phyloP scores from a whole-genome alignment of 2,329 filamentous ascomycete species.

The Westerdykella sp. region DNA sequence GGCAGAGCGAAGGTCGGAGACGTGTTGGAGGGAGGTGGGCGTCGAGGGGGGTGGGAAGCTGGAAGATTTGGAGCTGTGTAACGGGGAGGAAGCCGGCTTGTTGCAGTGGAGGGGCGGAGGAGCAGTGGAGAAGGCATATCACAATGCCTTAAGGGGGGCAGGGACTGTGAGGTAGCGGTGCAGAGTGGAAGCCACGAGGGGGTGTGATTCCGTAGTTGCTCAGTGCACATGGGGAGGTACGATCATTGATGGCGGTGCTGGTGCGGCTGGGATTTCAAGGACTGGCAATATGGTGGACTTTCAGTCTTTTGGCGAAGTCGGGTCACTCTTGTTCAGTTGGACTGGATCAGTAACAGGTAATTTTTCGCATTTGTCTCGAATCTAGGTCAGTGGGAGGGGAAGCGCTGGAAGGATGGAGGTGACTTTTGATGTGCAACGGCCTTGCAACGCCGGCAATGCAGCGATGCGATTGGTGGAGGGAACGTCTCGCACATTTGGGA shows the following conservation, averaged over 20 bases:
- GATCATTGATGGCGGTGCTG: not conserved
- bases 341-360: not conserved
- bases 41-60: not conserved
- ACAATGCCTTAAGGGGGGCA: conserved; percentile 7
- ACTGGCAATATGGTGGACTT: too few species aligned
- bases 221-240: not conserved
- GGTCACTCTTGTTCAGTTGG: not conserved
- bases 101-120: conserved; percentile 3
- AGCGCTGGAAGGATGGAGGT: too few species aligned
- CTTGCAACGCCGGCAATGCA: too few species aligned
- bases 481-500: too few species aligned
- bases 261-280: too few species aligned
- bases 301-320: not conserved
- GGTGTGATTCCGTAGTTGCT: not conserved
- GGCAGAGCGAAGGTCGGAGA: conserved; percentile 14
- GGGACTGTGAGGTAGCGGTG: conserved; percentile 1
- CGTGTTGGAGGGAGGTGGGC: conserved; percentile 7
- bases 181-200: conserved; percentile 5
- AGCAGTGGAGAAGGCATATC: conserved; percentile 5
- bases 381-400: not conserved
- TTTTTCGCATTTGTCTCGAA: not conserved
- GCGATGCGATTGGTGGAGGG: too few species aligned
- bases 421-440: too few species aligned
- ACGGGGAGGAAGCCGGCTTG: conserved; percentile 9
- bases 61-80: conserved; percentile 18